Evolutionary conservation across 2,329 filamentous ascomycete genomes (phyloP), one percentile per base, ranked within the genome.

Genomic region (Plenodomus lindquistii): DNA sequence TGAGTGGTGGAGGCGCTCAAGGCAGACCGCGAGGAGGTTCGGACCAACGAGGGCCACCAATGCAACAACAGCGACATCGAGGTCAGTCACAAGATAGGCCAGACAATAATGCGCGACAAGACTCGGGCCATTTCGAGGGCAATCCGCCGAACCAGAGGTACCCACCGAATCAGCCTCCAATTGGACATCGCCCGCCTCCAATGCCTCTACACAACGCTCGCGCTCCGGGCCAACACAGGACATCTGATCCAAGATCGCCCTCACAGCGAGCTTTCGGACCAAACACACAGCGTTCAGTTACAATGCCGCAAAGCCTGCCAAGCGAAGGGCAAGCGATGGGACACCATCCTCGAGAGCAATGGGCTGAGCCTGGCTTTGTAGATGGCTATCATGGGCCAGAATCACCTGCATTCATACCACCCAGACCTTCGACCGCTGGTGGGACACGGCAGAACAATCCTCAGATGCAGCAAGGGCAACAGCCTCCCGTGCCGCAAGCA

Each of bases 321-420:
- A 43, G 42, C 18, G 57, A 48, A 7, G 49, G 31, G 22, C 56
- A 52, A 22, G 59, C 41, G 2, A 44, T 50, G 29, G 53, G 43
- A 2, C 63, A 57, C 31, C 53, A 59, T 16, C 40, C 37, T n/a
- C 63, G 64, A 27, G 61, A 66, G 35, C 61, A 68, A 27, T 74
- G 71, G 65, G 61, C 58, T 21, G 67, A 71, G 42, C 66, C 67
- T 24, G 67, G 66, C 37, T 62, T 67, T 44, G 49, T 59, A 18
- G 59, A 65, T 37, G 67, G 69, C 29, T 73, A 74, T 42, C 59
- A 71, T 35, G 70, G 72, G 13, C 66, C 72, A 11, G 61, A 67
- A 16, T 67, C 67, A n/a, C 62, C 65, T n/a, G 60, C 55, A 7
- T 66, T 65, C 43, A 59, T 69, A 15, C 68, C 70, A 15, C 65